A percentile compares a stretch with the other conserved stretches of the same genome.
phyloP scores from a whole-genome alignment of 495 filamentous ascomycete genomes.

The Friedmanniomyces simplex region DNA sequence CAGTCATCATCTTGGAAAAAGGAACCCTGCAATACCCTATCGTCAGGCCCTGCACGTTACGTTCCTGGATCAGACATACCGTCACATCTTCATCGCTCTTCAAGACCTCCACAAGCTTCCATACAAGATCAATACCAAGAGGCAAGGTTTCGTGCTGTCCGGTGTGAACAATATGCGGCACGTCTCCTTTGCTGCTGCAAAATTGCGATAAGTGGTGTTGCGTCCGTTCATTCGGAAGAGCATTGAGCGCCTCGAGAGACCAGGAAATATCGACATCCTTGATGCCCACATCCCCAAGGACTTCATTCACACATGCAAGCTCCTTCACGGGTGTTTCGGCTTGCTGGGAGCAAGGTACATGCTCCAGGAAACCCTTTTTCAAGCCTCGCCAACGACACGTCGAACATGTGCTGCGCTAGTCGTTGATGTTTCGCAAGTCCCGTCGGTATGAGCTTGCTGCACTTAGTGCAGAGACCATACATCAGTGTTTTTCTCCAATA shows the following conservation, averaged over 20 bases:
- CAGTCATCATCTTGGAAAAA: neutral
- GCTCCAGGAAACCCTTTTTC: no score
- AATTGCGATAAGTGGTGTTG: neutral
- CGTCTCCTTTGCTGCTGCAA: neutral
- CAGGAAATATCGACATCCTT: no score
- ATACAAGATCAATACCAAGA: neutral
- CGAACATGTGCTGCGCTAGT: no score
- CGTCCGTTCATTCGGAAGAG: neutral
- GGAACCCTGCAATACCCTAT: neutral
- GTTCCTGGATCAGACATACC: neutral
- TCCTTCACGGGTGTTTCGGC: no score
- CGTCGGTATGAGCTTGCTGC: no score
- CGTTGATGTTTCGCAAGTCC: no score
- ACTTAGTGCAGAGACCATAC: no score
- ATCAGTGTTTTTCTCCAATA: no score
- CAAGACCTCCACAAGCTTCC: neutral
- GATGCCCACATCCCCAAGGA: no score
- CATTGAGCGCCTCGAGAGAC: neutral
- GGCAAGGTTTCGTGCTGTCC: neutral
- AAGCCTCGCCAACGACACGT: no score
- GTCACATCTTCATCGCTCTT: neutral
- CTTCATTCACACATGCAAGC: no score
- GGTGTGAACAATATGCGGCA: neutral
- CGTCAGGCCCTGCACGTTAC: neutral
- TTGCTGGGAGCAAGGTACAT: no score